Base-by-base conservation (phyloP, 139 green algal species). In the Micractinium sp. region DNA sequence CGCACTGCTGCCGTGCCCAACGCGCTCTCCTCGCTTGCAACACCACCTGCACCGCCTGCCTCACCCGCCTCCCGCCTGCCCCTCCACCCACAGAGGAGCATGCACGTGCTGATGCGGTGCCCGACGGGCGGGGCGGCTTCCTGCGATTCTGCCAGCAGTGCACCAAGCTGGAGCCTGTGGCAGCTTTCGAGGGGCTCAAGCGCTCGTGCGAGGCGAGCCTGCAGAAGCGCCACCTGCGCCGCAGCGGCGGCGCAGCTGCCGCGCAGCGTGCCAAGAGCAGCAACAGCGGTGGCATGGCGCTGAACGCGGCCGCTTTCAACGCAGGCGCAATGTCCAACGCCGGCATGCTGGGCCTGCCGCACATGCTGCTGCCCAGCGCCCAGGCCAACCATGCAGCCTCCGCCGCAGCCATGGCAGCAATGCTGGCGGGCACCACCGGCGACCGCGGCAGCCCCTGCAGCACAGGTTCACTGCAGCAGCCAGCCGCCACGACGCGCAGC, bases 131-230 rank as follows among this genome's bases (percentile, higher is more conserved):
- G 12, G 83, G 83, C 14, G 83, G 83, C 38, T 41, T 67, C 13
- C 25, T 79, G 67, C 63, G 83, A 3, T 87, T 87, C 39, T 87
- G 83, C 83, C 83, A 87, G 83, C 83, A 87, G 83, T 87, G 83
- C 67, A 87, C 83, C 39, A 79, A 79, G 67, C 83, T 87, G 83
- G 83, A 87, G 83, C 83, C 83, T 12, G 35, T 87, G 67, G 9
- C 39, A 0, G 63, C 66, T 1, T 87, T 87, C 33, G 71, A 87
- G 3, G 83, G 83, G 22, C 73, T 53, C 0, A 66, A 66, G 29
- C 83, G 83, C 27, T 87, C 83, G 25, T 87, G 83, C 67, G 35
- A 74, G 33, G 73, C 67, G 66, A 87, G 83, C 83, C 67, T 87
- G 83, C 35, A 74, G 35, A 81, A 79, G 39, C 83, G 83, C 36